Percentiles rank a stretch among this genome's conserved stretches.
phyloP scores from a whole-genome alignment of 352 stramenopile genomes.

The Hyaloperonospora brassicae region DNA sequence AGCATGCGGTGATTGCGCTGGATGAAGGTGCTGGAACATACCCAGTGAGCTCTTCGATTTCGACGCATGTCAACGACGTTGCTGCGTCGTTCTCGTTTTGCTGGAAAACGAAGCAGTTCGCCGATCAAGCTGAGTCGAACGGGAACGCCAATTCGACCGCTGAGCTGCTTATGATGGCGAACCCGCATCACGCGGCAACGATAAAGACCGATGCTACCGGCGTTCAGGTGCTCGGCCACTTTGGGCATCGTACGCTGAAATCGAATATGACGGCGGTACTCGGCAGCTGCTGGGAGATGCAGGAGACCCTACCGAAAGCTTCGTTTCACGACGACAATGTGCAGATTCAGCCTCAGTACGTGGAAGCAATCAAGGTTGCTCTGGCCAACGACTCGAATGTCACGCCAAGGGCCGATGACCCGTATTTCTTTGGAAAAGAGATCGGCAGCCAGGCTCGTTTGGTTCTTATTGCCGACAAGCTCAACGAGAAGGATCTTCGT shows the following conservation, averaged over 20 bases:
- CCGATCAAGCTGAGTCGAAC: slow-evolving; percentile 19
- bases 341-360: slow-evolving; percentile 26
- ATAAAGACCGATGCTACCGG: slow-evolving; percentile 24
- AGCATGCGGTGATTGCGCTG: slow-evolving; percentile 23
- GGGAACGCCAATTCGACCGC: slow-evolving; percentile 13
- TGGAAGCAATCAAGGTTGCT: slow-evolving; percentile 45
- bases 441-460: slow-evolving; percentile 65
- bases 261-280: slow-evolving; percentile 71
- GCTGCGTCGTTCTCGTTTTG: slow-evolving; percentile 39
- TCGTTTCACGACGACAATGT: slow-evolving; percentile 36
- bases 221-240: slow-evolving; percentile 38
- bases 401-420: slow-evolving; percentile 48
- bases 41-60: slow-evolving; percentile 35
- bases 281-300: slow-evolving; percentile 52
- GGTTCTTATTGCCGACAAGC: slow-evolving; percentile 71
- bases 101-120: slow-evolving; percentile 51
- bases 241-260: slow-evolving; percentile 71
- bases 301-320: slow-evolving; percentile 44
- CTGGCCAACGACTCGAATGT: slow-evolving; percentile 65
- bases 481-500: slow-evolving; percentile 40
- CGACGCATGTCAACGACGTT: slow-evolving; percentile 25
- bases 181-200: slow-evolving; percentile 59
- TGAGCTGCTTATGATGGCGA: slow-evolving; percentile 61
- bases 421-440: slow-evolving; percentile 87
- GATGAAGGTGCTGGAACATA: slow-evolving; percentile 53